These are phyloP conservation scores for Aspergillus versicolor DNA, from an alignment of 2,329 filamentous ascomycete species.

Conservation along the genomic window DNA sequence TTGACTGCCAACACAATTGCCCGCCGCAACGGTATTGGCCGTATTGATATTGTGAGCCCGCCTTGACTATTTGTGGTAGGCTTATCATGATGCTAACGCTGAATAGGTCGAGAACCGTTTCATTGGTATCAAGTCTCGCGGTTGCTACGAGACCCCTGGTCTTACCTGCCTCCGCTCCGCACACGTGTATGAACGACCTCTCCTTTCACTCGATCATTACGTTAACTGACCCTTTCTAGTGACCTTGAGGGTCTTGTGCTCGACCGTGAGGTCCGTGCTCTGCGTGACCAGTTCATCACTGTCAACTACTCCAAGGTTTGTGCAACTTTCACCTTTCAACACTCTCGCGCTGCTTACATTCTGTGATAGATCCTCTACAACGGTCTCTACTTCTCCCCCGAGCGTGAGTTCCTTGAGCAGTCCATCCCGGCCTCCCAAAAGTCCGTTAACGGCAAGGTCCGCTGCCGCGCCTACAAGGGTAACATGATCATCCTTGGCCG, in stretches of 20 bases:
- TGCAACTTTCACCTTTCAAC: background rate
- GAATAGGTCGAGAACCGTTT: conserved; percentile 67
- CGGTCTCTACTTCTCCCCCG: conserved; percentile 62
- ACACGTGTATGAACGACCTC: conserved; percentile 32
- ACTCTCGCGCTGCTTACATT: conserved; percentile 1
- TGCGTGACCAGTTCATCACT: conserved; percentile 70
- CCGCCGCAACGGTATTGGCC: conserved; percentile 70
- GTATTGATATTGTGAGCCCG: conserved; percentile 67
- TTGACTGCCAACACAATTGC: conserved; percentile 69
- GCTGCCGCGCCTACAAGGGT: conserved; percentile 68
- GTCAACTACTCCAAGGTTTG: conserved; percentile 63
- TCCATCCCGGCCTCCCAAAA: conserved; percentile 61
- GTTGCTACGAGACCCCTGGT: conserved; percentile 67
- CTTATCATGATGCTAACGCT: background rate
- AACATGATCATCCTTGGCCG: conserved; percentile 50
- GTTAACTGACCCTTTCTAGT: conserved; percentile 16
- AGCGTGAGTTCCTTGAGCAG: conserved; percentile 70
- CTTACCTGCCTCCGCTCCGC: conserved; percentile 34
- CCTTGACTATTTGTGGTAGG: background rate
- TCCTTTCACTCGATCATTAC: background rate
- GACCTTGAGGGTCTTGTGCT: conserved; percentile 57
- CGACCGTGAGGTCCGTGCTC: conserved; percentile 66
- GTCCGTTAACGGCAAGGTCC: conserved; percentile 60
- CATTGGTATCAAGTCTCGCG: conserved; percentile 76
- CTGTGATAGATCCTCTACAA: conserved; percentile 14